These are phyloP conservation scores for Mikania micrantha DNA, from an alignment of 129 eudicot species.

Conservation along the genomic window DNA sequence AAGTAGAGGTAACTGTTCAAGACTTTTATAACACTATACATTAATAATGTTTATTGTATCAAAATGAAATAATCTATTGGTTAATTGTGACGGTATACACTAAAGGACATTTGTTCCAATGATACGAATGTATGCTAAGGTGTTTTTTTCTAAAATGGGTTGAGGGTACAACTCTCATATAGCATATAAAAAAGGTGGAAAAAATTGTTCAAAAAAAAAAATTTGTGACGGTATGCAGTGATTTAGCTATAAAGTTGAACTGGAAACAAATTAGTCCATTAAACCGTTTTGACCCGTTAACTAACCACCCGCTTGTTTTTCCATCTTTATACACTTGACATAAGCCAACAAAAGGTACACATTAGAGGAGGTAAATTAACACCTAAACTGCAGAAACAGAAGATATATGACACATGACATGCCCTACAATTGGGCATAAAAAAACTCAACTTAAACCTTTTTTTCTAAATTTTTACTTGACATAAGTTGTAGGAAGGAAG, in stretches of 20 bases:
- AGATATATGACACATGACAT: constrained; percentile 2
- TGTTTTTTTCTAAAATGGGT: too few relatives aligned
- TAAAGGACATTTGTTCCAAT: too few relatives aligned
- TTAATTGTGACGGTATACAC: too few relatives aligned
- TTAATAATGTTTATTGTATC: neutral
- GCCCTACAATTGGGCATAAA: constrained; percentile 3
- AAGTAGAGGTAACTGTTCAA: neutral
- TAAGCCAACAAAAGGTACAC: neutral
- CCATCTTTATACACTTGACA: too few relatives aligned
- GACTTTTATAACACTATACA: neutral
- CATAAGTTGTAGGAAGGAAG: constrained; percentile 10
- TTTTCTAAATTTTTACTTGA: neutral
- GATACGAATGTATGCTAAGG: too few relatives aligned
- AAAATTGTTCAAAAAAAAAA: too few relatives aligned
- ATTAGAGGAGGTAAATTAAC: neutral
- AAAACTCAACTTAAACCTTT: neutral
- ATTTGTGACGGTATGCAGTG: too few relatives aligned
- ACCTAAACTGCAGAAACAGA: constrained; percentile 3
- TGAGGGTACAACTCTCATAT: too few relatives aligned
- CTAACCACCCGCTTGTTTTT: neutral
- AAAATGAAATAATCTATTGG: neutral
- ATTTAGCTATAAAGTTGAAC: neutral
- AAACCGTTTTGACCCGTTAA: neutral
- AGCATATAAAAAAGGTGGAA: too few relatives aligned
- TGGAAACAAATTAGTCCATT: neutral